A percentile compares a stretch with the other conserved stretches of the same genome.
Evolutionary conservation across 2,329 filamentous ascomycete species (phyloP).

Genomic region (Pyrenochaeta sp.): DNA sequence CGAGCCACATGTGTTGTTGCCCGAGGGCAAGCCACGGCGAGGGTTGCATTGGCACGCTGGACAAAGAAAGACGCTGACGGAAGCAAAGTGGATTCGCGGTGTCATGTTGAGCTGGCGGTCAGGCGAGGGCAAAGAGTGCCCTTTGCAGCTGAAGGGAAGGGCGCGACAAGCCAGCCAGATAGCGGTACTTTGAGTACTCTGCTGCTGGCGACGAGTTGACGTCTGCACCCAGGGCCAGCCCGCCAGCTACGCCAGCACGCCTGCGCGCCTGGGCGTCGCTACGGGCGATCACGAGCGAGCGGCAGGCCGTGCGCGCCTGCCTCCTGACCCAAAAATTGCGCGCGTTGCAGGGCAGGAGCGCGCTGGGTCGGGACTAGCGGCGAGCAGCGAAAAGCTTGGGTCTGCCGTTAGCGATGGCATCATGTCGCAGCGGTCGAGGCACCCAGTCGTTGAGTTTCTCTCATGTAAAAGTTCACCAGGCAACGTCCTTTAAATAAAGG

Average conservation of each 20-base stretch:
- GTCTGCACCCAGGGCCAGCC: no score
- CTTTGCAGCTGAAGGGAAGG: no score
- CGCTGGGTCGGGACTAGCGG: slow-evolving; percentile 29
- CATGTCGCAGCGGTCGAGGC: slow-evolving; percentile 28
- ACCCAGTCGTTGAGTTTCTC: slow-evolving; percentile 43
- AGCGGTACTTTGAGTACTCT: no score
- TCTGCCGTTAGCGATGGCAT: slow-evolving; percentile 35
- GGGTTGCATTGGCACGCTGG: slow-evolving; percentile 5
- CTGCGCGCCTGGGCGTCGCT: slow-evolving; percentile 12
- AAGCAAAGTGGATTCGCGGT: background rate
- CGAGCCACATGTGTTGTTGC: slow-evolving; percentile 19
- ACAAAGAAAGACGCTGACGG: slow-evolving; percentile 1
- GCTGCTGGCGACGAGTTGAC: slow-evolving; percentile 15
- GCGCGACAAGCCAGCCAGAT: no score
- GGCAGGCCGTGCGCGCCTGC: slow-evolving; percentile 39
- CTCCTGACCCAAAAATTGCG: slow-evolving; percentile 46
- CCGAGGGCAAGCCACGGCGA: slow-evolving; percentile 15
- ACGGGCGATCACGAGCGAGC: slow-evolving; percentile 40
- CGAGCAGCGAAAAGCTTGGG: slow-evolving; percentile 34
- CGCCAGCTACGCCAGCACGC: slow-evolving; percentile 12
- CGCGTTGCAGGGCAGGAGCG: slow-evolving; percentile 29
- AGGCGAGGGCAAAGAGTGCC: background rate
- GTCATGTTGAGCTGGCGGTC: slow-evolving; percentile 5
- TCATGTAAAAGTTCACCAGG: slow-evolving; percentile 36
- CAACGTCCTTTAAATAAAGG: slow-evolving; percentile 32